Evolutionary conservation across 768 basidiomycete genomes (phyloP), one percentile per base, ranked within the genome.

Genomic region (Russula ochroleuca): DNA sequence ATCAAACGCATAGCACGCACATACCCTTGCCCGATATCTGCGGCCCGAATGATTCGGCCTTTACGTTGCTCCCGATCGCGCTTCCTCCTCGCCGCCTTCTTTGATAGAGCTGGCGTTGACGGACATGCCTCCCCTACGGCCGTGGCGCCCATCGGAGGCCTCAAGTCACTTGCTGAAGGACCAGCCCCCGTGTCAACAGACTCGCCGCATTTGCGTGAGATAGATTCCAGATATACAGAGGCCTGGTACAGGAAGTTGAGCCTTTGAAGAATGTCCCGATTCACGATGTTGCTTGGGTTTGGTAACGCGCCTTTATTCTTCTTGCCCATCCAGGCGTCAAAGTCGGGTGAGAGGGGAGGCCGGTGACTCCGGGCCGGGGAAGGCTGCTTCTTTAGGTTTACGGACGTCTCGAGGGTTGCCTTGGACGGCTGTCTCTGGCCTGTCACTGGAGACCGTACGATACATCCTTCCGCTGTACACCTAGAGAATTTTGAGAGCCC

Each of bases 221-320:
- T 72, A 13, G 75, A 76, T 76, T 79, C 63, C 21, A 91, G 76
- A 64, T 85, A 86, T 14, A 82, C 78, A 69, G 87, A 86, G 40
- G 90, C 88, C 74, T 93, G 92, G 70, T 90, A 92, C 40, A 94
- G 81, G 72, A 90, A 94, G 74, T 89, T 93, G 65, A 94, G 80
- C 33, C 92, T 81, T 73, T 94, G 92, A 23, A 92, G 80, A 52
- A 89, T 83, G 70, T 94, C 92, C 33, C 84, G 78, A 72, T 92
- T 90, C 13, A 79, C 69, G 37, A 88, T 79, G 64, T 74, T 81
- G 72, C 78, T 80, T 2, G 84, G 77, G 62, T 81, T 88, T 6
- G 85, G 85, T 10, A 70, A 74, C 19, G 83, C 81, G 60, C 82
- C 81, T 64, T 76, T 75, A 68, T 71, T 72, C 67, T 86, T 87